A percentile compares a stretch with the other conserved stretches of the same genome.
phyloP scores from a whole-genome alignment of 2,329 filamentous ascomycete species.

The Diaporthe citrichinensis region DNA sequence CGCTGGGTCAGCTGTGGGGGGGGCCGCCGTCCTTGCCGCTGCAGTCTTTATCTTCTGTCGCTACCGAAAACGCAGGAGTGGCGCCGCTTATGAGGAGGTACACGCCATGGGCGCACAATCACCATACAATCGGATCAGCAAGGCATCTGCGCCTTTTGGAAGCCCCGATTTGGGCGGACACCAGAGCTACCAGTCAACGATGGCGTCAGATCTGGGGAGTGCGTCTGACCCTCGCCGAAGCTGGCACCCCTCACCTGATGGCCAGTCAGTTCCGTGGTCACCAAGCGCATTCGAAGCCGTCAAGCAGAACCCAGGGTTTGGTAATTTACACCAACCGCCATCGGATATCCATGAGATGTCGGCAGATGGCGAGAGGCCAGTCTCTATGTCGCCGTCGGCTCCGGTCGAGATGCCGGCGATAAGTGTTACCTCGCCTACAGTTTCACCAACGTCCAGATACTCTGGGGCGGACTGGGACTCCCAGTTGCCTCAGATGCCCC shows the following conservation, averaged over 20 bases:
- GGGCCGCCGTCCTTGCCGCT: slow-evolving; percentile 43
- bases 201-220: slow-evolving; percentile 34
- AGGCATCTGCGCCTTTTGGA: slow-evolving; percentile 7
- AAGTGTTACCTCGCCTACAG: slow-evolving; percentile 37
- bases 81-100: slow-evolving; percentile 46
- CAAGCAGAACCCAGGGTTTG: slow-evolving; percentile 4
- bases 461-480: slow-evolving; percentile 19
- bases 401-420: slow-evolving; percentile 49
- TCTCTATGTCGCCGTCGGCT: slow-evolving; percentile 26
- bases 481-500: background rate
- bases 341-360: slow-evolving; percentile 42
- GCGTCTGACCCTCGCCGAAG: slow-evolving; percentile 1
- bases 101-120: slow-evolving; percentile 48
- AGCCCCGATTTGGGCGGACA: slow-evolving; percentile 10
- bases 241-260: slow-evolving; percentile 32
- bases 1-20: slow-evolving; percentile 45
- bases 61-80: slow-evolving; percentile 43
- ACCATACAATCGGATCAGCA: background rate
- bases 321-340: slow-evolving; percentile 40
- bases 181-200: slow-evolving; percentile 9
- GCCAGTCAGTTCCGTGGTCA: slow-evolving; percentile 36
- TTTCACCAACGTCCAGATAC: slow-evolving; percentile 31
- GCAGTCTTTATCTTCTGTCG: slow-evolving; percentile 46
- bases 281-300: slow-evolving; percentile 33
- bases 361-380: slow-evolving; percentile 21